Evolutionary conservation across 192 early-diverging fungal species (phyloP), one percentile per base, ranked within the genome.

Genomic region (Mortierella hygrophila): DNA sequence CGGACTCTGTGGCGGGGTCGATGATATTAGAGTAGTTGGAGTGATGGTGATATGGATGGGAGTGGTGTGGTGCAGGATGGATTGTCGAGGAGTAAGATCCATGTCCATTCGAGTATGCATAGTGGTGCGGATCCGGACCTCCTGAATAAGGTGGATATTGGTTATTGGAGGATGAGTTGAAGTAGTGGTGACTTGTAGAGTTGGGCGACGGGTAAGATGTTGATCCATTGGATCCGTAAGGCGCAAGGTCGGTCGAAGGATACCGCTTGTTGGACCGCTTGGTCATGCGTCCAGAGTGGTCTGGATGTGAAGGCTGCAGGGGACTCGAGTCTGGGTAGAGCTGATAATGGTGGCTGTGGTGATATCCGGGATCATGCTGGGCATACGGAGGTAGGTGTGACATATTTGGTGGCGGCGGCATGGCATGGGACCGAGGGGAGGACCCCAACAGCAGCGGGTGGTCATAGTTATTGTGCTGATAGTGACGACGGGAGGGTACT

Each of bases 361-460:
- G 80, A 44, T 70, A 65, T 65, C 60, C 60, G 26, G 60, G 11
- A 29, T 65, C 60, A 32, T 65, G 26, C 26, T 65, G 60, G 60
- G 23, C 29, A 65, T 65, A 65, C 11, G 60, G 60, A 65, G 60
- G 26, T 13, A 65, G n/a, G 60, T 65, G 49, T 75, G 72, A 60
- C n/a, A 37, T 54, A 20, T 63, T 69, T 81, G 80, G 68, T 79
- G 77, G 70, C 70, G 77, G 77, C 32, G 75, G 81, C 46, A 77
- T 82, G 29, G 35, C 70, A 82, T 82, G 70, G 35, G 75, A 76
- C 70, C 75, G 75, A 26, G 81, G 70, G 21, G 81, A 82, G 32
- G 74, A 72, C 18, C 74, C 40, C 23, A 20, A 35, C 55, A 20
- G 44, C 55, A 69, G 68, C 37, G 69, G 44, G 35, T 65, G 72